Conservation (phyloP, 768 basidiomycete species). For the Amanita molliuscula region DNA sequence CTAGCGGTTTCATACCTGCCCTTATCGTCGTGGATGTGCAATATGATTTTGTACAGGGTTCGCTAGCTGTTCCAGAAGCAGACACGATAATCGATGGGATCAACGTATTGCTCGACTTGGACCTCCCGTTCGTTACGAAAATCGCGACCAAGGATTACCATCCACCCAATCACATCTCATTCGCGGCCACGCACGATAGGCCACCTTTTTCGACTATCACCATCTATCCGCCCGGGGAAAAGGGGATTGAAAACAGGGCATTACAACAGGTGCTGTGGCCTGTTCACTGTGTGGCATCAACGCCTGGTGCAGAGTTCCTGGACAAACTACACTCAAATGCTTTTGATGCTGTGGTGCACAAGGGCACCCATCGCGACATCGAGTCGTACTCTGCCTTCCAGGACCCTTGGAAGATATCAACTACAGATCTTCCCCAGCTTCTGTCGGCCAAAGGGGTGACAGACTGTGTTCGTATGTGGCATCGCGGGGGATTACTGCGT, state of each 20-base stretch:
- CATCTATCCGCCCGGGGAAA: slow-evolving; percentile 29
- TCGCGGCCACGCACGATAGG: slow-evolving; percentile 37
- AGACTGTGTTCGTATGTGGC: slow-evolving; percentile 52
- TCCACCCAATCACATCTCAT: slow-evolving; percentile 59
- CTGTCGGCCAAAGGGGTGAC: slow-evolving; percentile 34
- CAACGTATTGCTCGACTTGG: slow-evolving; percentile 39
- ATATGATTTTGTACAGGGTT: slow-evolving; percentile 72
- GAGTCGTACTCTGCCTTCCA: slow-evolving; percentile 81
- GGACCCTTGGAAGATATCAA: slow-evolving; percentile 39
- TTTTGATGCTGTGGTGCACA: slow-evolving; percentile 34
- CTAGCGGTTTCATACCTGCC: slow-evolving; percentile 30
- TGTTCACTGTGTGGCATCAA: slow-evolving; percentile 61
- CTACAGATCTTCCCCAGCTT: slow-evolving; percentile 35
- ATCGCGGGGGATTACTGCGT: slow-evolving; percentile 80
- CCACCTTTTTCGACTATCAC: slow-evolving; percentile 29
- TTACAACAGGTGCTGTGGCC: slow-evolving; percentile 66
- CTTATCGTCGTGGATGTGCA: slow-evolving; percentile 74
- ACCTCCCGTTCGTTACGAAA: slow-evolving; percentile 37
- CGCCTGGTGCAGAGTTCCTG: slow-evolving; percentile 52
- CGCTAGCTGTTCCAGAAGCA: slow-evolving; percentile 60
- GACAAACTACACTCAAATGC: slow-evolving; percentile 31
- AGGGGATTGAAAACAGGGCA: slow-evolving; percentile 16
- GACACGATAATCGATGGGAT: slow-evolving; percentile 45
- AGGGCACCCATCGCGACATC: slow-evolving; percentile 47
- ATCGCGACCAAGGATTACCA: slow-evolving; percentile 53